Conservation (phyloP, 176 grass and related monocot species). For the Juncus inflexus region DNA sequence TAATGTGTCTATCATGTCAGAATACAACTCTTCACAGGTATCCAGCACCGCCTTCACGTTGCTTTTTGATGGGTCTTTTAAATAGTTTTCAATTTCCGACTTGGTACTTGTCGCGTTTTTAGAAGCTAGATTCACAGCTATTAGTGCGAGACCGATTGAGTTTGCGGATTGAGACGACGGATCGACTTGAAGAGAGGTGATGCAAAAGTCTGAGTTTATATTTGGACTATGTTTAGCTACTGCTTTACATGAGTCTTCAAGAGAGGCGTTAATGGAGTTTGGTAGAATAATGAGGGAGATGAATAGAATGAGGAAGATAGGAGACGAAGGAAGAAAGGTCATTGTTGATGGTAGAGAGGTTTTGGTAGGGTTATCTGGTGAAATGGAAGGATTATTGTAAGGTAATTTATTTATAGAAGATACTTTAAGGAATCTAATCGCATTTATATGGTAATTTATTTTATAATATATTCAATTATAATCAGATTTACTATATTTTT, state of each 20-base stretch:
- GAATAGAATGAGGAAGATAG: not conserved
- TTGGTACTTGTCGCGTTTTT: conserved; percentile 6
- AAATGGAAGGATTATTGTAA: not conserved
- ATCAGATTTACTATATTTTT: too few species aligned
- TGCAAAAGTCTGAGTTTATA: conserved; percentile 44
- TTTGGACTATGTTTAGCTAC: conserved; percentile 22
- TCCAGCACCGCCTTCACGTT: conserved; percentile 16
- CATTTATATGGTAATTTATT: not conserved
- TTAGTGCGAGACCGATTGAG: conserved; percentile 23
- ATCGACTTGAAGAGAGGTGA: conserved; percentile 32
- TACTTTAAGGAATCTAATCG: not conserved
- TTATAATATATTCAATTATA: conserved; percentile 9
- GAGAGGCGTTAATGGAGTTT: conserved; percentile 6
- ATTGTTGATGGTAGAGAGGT: conserved; percentile 6
- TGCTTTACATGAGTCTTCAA: conserved; percentile 14
- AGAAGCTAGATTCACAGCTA: conserved; percentile 29
- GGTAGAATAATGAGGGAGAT: not conserved
- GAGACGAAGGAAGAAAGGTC: not conserved
- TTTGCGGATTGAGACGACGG: conserved; percentile 8
- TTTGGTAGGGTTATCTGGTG: not conserved
- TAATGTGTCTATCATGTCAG: conserved; percentile 19
- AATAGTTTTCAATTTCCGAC: conserved; percentile 4
- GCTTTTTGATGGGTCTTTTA: conserved; percentile 7
- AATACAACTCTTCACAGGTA: conserved; percentile 39
- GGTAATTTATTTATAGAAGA: not conserved